Base-by-base conservation (phyloP, 495 filamentous ascomycete species). In the Aspergillus sclerotioniger region DNA sequence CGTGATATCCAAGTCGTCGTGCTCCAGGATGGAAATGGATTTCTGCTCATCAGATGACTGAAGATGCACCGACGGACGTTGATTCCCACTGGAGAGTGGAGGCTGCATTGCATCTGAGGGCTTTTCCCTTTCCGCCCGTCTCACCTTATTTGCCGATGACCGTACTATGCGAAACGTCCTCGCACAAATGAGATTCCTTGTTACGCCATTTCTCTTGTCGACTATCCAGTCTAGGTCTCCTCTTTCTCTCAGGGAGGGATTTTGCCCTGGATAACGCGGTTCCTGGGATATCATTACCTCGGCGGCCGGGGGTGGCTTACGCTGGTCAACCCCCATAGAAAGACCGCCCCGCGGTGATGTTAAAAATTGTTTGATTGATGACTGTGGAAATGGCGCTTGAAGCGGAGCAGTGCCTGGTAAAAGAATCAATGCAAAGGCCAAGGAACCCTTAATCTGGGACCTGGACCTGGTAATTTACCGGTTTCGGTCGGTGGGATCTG, bases 231-330 rank as follows among this genome's bases (percentile, higher is more conserved):
- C 32, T 15, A 15, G 32, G 13, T 5, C 28, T 28, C 6, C 31
- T 31, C 20, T 31, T 16, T n/a, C 47, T 29, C 21, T 39, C 41
- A 20, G 19, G 25, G 44, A 57, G 39, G 32, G 5, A n/a, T 62
- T 57, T 65, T 55, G 51, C 45, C 29, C 32, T 62, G 54, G 56
- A 41, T 66, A 54, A 44, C 60, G 63, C 63, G 57, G 59, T 62
- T 66, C 57, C 58, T 57, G 61, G 54, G 29, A 59, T 48, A 55
- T 48, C 56, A 54, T 60, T 57, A 66, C 63, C 45, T n/a, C 51
- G 41, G 57, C 57, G 43, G 45, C 54, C 44, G 25, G 25, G 25
- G 25, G 54, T 51, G 56, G 53, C 37, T 60, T 52, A 43, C 28
- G 35, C 31, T 47, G 54, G 57, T 45, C 45, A 50, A 39, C 21